Conservation (phyloP, 164 flowering plant genomes). For the Stephania yunnanensis region DNA sequence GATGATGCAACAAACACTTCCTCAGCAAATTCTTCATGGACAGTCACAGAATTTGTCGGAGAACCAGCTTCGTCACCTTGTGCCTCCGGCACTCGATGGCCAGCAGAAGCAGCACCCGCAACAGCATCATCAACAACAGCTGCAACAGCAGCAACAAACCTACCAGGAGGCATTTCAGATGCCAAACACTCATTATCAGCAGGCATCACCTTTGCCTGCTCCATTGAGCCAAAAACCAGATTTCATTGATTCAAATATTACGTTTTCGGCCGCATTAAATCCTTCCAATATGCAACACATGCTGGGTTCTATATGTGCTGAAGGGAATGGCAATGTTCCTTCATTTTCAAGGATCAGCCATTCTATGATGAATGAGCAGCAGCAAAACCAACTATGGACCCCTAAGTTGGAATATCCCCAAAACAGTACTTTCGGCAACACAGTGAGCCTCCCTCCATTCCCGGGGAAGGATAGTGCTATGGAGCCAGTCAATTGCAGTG, state of each 20-base stretch:
- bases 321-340: conserved; percentile 37
- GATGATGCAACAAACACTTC: conserved; percentile 33
- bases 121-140: conserved; percentile 20
- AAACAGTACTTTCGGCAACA: conserved; percentile 28
- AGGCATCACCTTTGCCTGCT: conserved; percentile 37
- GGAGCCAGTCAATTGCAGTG: conserved; percentile 42
- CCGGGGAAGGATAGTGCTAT: conserved; percentile 38
- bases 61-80: conserved; percentile 29
- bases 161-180: conserved; percentile 43
- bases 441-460: conserved; percentile 35
- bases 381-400: conserved; percentile 44
- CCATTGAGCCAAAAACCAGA: conserved; percentile 44
- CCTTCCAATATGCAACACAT: conserved; percentile 39
- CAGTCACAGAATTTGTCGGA: conserved; percentile 40
- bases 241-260: conserved; percentile 36
- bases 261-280: conserved; percentile 31
- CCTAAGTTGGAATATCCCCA: conserved; percentile 39
- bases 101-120: conserved; percentile 31
- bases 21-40: conserved; percentile 40
- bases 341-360: conserved; percentile 38
- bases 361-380: conserved; percentile 39
- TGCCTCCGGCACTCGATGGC: conserved; percentile 38
- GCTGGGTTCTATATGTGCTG: conserved; percentile 46
- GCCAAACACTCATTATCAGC: conserved; percentile 47
- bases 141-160: conserved; percentile 28